These are phyloP conservation scores for Pseudogymnoascus sp. DNA, from an alignment of 2,329 filamentous ascomycete species.

Conservation along the genomic window DNA sequence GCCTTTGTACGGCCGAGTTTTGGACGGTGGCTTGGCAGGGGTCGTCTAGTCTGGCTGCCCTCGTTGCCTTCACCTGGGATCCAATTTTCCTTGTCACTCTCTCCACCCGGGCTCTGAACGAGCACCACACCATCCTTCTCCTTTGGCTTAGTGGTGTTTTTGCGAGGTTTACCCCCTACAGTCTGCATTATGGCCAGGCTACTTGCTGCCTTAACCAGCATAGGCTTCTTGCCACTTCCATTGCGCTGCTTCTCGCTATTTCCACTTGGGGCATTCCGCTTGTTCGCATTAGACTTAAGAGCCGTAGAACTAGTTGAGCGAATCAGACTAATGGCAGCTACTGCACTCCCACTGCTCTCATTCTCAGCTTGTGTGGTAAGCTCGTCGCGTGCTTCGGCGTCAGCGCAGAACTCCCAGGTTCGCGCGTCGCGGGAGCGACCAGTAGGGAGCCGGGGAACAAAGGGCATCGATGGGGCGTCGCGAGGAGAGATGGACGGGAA, in stretches of 20 bases:
- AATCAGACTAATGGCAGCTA: slow-evolving; percentile 74
- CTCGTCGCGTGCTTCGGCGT: slow-evolving; percentile 70
- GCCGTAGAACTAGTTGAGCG: slow-evolving; percentile 58
- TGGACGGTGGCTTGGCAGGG: neutral
- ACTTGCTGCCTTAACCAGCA: slow-evolving; percentile 32
- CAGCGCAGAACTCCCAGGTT: slow-evolving; percentile 86
- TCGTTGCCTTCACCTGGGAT: slow-evolving; percentile 40
- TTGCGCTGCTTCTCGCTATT: slow-evolving; percentile 28
- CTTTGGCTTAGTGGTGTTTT: slow-evolving; percentile 21
- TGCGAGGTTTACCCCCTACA: slow-evolving; percentile 27
- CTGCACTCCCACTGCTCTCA: slow-evolving; percentile 70
- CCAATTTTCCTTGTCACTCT: slow-evolving; percentile 97
- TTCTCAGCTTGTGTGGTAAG: slow-evolving; percentile 75
- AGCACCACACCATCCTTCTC: slow-evolving; percentile 29
- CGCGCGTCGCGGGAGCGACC: slow-evolving; percentile 81
- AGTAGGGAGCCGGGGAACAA: slow-evolving; percentile 48
- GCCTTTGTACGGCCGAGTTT: neutral
- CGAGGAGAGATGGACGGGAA: slow-evolving; percentile 52
- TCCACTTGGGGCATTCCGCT: slow-evolving; percentile 51
- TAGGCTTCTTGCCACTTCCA: slow-evolving; percentile 46
- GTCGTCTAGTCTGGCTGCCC: slow-evolving; percentile 4
- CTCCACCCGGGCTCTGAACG: slow-evolving; percentile 49
- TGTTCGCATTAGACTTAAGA: slow-evolving; percentile 49
- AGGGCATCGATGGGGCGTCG: slow-evolving; percentile 27
- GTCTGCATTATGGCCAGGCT: slow-evolving; percentile 31